Base-by-base conservation (phyloP, 768 basidiomycete genomes). In the Punctularia strigosozonata region DNA sequence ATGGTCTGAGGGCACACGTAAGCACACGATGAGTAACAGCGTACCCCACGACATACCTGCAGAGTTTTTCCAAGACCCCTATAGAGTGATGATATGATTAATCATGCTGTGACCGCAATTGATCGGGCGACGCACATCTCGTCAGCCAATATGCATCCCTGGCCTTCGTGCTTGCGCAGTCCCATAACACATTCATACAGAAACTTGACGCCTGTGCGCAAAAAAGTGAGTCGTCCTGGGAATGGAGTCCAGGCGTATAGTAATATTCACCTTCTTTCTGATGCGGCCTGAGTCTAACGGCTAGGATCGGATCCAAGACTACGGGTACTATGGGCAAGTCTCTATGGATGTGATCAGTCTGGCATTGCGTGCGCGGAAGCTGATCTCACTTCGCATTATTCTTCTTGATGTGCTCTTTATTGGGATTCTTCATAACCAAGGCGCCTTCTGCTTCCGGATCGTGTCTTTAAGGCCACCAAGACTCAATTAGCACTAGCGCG, bases 31-130 rank as follows among this genome's bases (percentile, higher is more conserved):
- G n/a, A n/a, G n/a, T n/a, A n/a, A n/a, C 7, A 15, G 25, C 25
- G 3, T 2, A 18, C 25, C 15, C 25, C 10, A 21, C 21, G 26
- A 28, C 56, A 38, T 36, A 73, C 83, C 65, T 88, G 86, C 6
- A 90, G 60, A 1, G 91, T 95, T 64, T 99, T 99, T n/a, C 95
- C 95, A 36, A 99, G 73, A 36, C 94, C 94, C 92, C 92, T 81
- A 65, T 7, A 17, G 37, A 33, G 15, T 25, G 43, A 24, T 14
- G 36, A 39, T 17, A 25, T 42, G 43, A 32, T 35, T 49, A 15
- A 50, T 14, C 20, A 37, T 21, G 54, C 42, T 21, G 38, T 18
- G 13, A 31, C 28, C 23, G 38, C 20, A 24, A 35, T 14, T n/a
- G 33, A 5, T 39, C 40, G 35, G 39, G 17, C 35, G 34, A 37